Base-by-base conservation (phyloP, 129 eudicot species). In the Logfia minima region DNA sequence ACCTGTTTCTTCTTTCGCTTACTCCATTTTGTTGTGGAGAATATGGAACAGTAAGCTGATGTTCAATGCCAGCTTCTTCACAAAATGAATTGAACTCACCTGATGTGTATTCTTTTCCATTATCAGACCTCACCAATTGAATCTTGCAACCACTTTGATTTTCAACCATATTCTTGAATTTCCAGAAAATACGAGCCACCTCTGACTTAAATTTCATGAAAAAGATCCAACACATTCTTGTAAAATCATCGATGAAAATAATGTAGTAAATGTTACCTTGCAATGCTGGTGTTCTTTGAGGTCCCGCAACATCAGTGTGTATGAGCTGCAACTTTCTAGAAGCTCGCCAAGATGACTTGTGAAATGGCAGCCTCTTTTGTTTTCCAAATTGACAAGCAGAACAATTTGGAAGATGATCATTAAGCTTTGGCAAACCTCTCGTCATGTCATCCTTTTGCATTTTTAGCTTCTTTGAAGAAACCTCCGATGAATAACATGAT, bases 21-120 rank as follows among this genome's bases (percentile, higher is more conserved):
- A 71, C 76, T 14, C 76, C 76, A 70, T 70, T 70, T 43, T 70
- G 75, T 43, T 70, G 39, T 10, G 75, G 61, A 6, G 37, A n/a
- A 5, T 70, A 70, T 1, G 69, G 39, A 14, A 29, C 10, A 5
- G 48, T 31, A 31, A 66, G 64, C 6, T 71, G 75, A 71, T 52
- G 75, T 1, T 52, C 39, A 23, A 71, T 71, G 45, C 75, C 64
- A 0, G 22, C 13, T 11, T 51, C 64, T 5, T 71, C 35, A 71
- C 41, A 26, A 48, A 26, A 71, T 1, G 1, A 10, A 45, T 14
- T 14, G n/a, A 51, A 71, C 52, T 24, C 2, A 9, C 22, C 0
- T 1, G n/a, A 26, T 0, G 60, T 71, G 37, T 71, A 71, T 18
- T 71, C 70, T 0, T 5, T 32, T 5, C 70, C 45, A 16, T 32